Evolutionary conservation across 768 basidiomycete species (phyloP), one percentile per base, ranked within the genome.

Genomic region (Boletellus emodensis): DNA sequence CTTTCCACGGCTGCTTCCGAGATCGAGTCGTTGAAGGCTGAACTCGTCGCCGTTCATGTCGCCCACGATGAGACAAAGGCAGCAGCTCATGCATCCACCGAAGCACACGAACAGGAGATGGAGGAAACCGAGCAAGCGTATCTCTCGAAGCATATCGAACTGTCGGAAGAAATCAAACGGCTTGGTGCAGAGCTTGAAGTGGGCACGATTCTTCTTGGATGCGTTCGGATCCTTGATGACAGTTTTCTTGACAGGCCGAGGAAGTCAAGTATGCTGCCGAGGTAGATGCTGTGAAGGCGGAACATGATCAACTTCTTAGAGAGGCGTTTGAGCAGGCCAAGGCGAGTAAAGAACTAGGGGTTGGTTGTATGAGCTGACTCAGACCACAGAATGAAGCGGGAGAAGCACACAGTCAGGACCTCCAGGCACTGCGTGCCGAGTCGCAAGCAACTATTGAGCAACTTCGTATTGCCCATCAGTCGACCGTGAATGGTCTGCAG

Each of bases 281-380:
- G 65, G 78, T 91, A 22, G 80, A 83, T 12, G 76, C 61, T 14
- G 80, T 88, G 36, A 83, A 83, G 58, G 76, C 72, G 15, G 85
- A 90, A 56, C 84, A 89, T 53, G 74, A 75, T 13, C 68, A 71
- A 44, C 73, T 82, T 38, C 69, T 90, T 15, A 72, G 83, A 54
- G 81, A 87, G 49, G 85, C 84, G 4, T 90, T 90, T 64, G 79
- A 85, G 52, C 82, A 79, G 40, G 88, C 89, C 15, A 91, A 90
- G 80, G 90, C 84, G 56, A 43, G 72, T 64, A 22, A 34, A 24
- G 37, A 18, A 20, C 46, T 4, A 18, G 30, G 24, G n/a, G 2
- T 17, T 4, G 3, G 6, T 40, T 18, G 17, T 32, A 26, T 40
- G 12, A 1, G n/a, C 56, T 65, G 46, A 67, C 38, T n/a, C 30